phyloP scores from a whole-genome alignment of 768 basidiomycete species.

The Phallus indusiatus region DNA sequence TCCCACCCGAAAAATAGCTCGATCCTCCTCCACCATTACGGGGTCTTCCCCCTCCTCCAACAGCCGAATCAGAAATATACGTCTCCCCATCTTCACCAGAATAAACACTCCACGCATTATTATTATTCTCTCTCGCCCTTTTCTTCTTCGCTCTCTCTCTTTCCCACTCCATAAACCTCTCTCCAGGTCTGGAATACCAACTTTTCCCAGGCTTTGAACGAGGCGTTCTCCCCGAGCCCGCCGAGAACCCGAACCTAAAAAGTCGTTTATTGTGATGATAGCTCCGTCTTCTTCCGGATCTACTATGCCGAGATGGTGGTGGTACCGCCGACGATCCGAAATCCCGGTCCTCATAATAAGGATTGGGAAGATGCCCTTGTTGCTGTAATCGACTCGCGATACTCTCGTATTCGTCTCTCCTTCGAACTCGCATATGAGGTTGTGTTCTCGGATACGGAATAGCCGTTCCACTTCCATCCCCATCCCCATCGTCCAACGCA shows the following conservation, averaged over 20 bases:
- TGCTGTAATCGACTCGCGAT: not conserved
- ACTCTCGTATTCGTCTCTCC: not conserved
- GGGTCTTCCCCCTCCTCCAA: not conserved
- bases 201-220: not conserved
- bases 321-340: no score
- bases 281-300: no score
- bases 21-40: not conserved
- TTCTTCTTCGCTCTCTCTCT: not conserved
- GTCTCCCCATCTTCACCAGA: not conserved
- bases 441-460: not conserved
- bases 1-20: not conserved
- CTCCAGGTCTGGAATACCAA: not conserved
- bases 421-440: not conserved
- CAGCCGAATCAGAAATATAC: not conserved
- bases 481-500: not conserved
- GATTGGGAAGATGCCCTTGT: no score
- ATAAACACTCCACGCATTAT: no score
- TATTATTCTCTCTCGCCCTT: not conserved
- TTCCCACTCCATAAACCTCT: not conserved
- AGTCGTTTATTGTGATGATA: not conserved
- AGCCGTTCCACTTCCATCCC: not conserved
- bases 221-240: no score
- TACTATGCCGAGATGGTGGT: no score
- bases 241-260: not conserved
- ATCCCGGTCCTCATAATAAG: not conserved